Evolutionary conservation across 148 eudicot genomes (phyloP).

Genomic region (Heliosperma pusillum): DNA sequence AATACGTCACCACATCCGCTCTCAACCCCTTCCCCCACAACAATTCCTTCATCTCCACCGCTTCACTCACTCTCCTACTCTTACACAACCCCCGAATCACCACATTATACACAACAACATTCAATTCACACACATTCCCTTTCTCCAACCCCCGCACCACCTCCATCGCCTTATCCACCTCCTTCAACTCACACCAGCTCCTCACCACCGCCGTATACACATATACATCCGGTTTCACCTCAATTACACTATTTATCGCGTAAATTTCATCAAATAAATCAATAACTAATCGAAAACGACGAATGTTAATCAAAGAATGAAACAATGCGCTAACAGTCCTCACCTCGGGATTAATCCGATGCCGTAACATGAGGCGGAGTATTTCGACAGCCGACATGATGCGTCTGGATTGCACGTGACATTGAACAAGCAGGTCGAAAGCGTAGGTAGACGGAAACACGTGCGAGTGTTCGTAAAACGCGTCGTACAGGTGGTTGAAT

Average conservation of each 20-base stretch:
- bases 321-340: slow-evolving; percentile 69
- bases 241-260: neutral
- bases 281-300: slow-evolving; percentile 47
- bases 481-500: slow-evolving; percentile 30
- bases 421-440: slow-evolving; percentile 60
- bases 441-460: slow-evolving; percentile 37
- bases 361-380: slow-evolving; percentile 38
- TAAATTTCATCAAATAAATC: slow-evolving; percentile 38
- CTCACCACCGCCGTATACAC: slow-evolving; percentile 54
- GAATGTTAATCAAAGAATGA: slow-evolving; percentile 48
- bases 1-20: slow-evolving; percentile 66
- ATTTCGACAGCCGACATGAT: slow-evolving; percentile 41
- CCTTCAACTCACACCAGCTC: slow-evolving; percentile 68
- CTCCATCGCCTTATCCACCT: slow-evolving; percentile 51
- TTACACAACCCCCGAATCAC: slow-evolving; percentile 72
- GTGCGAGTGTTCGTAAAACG: slow-evolving; percentile 22
- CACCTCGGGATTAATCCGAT: slow-evolving; percentile 51
- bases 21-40: slow-evolving; percentile 50
- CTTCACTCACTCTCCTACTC: slow-evolving; percentile 50
- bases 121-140: slow-evolving; percentile 41
- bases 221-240: slow-evolving; percentile 47
- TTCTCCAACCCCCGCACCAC: slow-evolving; percentile 54
- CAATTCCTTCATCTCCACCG: slow-evolving; percentile 51
- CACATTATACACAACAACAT: slow-evolving; percentile 65
- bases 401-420: slow-evolving; percentile 45